Conservation (phyloP, 345 rosid species). For the Hypericum androsaemum region DNA sequence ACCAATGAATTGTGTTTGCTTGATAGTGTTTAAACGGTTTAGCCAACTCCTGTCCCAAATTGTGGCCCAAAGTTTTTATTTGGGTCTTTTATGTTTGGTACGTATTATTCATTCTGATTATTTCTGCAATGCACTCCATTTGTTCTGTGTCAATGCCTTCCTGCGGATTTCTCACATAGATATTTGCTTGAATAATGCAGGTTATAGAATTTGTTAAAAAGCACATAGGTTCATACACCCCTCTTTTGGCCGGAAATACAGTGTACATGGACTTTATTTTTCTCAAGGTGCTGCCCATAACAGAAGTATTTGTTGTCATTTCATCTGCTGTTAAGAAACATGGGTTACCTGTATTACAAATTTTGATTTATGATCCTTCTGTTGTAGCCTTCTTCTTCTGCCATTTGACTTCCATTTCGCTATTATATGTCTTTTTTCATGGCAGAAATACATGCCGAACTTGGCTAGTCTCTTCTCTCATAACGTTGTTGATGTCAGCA, state of each 20-base stretch:
- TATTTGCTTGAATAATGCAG: constrained; percentile 32
- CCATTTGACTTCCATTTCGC: background rate
- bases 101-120: too few relatives aligned
- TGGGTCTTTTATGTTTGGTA: too few relatives aligned
- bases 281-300: constrained; percentile 47
- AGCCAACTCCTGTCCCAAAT: too few relatives aligned
- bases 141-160: background rate
- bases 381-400: background rate
- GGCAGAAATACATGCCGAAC: constrained; percentile 82
- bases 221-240: constrained; percentile 49
- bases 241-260: constrained; percentile 81
- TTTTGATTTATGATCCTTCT: too few relatives aligned
- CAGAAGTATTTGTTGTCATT: background rate
- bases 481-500: constrained; percentile 79
- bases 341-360: too few relatives aligned
- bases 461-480: constrained; percentile 71
- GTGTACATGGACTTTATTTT: constrained; percentile 64
- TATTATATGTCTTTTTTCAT: background rate
- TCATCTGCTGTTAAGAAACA: too few relatives aligned
- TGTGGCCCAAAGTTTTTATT: too few relatives aligned
- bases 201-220: constrained; percentile 61
- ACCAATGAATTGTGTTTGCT: too few relatives aligned
- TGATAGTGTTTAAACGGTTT: too few relatives aligned
- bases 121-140: background rate
- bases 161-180: background rate